Conservation (phyloP, 2,329 filamentous ascomycete species). For the Talaromyces sp. region DNA sequence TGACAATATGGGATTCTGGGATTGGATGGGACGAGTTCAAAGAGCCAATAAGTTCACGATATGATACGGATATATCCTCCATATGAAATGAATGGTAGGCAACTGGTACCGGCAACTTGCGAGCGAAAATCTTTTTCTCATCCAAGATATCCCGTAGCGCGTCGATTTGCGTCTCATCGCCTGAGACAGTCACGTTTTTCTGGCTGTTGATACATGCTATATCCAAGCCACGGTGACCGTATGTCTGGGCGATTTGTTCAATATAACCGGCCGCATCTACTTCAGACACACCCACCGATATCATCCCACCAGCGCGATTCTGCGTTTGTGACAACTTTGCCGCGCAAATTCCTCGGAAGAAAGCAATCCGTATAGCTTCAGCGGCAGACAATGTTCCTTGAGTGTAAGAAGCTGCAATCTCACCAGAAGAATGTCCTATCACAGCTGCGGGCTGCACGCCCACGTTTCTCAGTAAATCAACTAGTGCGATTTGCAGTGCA, state of each 20-base stretch:
- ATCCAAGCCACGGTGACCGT: constrained; percentile 23
- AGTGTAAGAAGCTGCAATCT: constrained; percentile 43
- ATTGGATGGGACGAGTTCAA: neutral
- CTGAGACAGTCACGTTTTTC: constrained; percentile 16
- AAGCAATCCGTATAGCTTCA: constrained; percentile 35
- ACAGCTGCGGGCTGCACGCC: constrained; percentile 28
- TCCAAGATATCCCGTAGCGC: constrained; percentile 3
- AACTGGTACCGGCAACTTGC: constrained; percentile 12
- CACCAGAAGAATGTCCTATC: constrained; percentile 43
- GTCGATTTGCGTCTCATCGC: constrained; percentile 12
- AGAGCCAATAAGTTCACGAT: neutral
- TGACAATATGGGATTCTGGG: neutral
- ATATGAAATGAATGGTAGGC: constrained; percentile 19
- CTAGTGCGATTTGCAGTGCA: constrained; percentile 15
- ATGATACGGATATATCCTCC: constrained; percentile 8
- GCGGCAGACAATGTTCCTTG: constrained; percentile 31
- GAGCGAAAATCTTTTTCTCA: constrained; percentile 6
- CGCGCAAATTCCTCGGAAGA: constrained; percentile 28
- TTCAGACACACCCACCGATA: constrained; percentile 21
- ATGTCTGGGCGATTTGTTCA: constrained; percentile 10
- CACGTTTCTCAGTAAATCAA: constrained; percentile 16
- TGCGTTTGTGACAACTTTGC: neutral
- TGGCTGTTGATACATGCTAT: constrained; percentile 19
- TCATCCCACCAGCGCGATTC: constrained; percentile 21
- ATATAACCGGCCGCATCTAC: constrained; percentile 16